Evolutionary conservation across 2,329 filamentous ascomycete species (phyloP).

Genomic region (Fusarium albosuccineum): DNA sequence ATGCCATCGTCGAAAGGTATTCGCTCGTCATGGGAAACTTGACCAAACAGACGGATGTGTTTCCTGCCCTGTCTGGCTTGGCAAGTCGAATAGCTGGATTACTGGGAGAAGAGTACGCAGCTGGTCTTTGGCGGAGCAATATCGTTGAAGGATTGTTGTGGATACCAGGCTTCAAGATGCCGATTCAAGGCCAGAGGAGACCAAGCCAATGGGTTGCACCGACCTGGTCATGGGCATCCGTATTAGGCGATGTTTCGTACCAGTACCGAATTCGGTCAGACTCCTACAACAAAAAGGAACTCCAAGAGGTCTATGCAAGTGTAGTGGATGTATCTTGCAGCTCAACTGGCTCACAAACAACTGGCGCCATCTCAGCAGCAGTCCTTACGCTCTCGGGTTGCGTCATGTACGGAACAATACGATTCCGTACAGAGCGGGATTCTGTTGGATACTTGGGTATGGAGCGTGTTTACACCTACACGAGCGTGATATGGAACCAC

Average conservation of each 20-base stretch:
- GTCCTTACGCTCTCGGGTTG: constrained; percentile 17
- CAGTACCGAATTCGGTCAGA: not conserved
- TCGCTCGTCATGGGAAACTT: constrained; percentile 22
- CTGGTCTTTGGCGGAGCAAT: constrained; percentile 16
- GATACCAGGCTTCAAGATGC: not conserved
- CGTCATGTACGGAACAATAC: not conserved
- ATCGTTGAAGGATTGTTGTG: constrained; percentile 23
- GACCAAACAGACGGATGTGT: constrained; percentile 24
- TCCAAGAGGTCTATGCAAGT: constrained; percentile 12
- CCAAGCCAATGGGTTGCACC: constrained; percentile 21
- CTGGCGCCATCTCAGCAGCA: constrained; percentile 8
- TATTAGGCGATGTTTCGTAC: constrained; percentile 14
- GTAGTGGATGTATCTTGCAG: constrained; percentile 6
- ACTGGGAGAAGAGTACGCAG: constrained; percentile 17
- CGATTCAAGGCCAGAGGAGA: no score
- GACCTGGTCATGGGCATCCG: constrained; percentile 30
- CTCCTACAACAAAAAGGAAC: not conserved
- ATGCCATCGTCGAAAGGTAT: constrained; percentile 23
- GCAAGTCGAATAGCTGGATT: constrained; percentile 20
- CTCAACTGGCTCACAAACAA: not conserved
- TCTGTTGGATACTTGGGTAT: not conserved
- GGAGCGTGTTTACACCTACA: not conserved
- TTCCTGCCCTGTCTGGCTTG: constrained; percentile 29
- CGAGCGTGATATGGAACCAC: constrained; percentile 2
- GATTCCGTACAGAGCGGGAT: not conserved